These are phyloP conservation scores for Bromus sterilis DNA, from an alignment of 176 grass and related monocot species.

Conservation along the genomic window DNA sequence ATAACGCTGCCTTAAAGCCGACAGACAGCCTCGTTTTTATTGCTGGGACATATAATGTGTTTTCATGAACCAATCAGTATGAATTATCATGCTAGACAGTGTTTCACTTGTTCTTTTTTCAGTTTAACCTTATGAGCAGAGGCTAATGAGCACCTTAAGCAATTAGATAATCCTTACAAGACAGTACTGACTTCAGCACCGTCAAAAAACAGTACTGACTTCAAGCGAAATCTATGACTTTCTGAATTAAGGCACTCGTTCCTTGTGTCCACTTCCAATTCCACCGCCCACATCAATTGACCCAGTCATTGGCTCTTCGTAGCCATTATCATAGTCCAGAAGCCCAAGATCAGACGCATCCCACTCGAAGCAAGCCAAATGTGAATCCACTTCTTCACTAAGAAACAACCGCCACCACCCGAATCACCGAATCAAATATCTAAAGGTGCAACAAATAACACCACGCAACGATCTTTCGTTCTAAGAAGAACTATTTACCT, in stretches of 20 bases:
- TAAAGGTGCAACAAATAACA: background rate
- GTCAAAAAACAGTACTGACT: background rate
- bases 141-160: background rate
- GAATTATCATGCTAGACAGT: conserved; percentile 1
- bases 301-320: background rate
- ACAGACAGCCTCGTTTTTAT: background rate
- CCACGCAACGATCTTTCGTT: background rate
- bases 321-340: background rate
- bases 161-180: background rate
- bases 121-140: background rate
- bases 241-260: background rate
- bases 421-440: background rate
- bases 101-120: background rate
- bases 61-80: background rate
- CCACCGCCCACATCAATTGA: background rate
- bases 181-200: background rate
- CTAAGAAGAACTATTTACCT: background rate
- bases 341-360: background rate
- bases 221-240: background rate
- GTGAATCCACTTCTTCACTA: background rate
- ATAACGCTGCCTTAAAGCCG: background rate
- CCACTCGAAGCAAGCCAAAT: background rate
- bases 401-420: background rate
- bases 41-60: background rate
- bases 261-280: background rate